These are phyloP conservation scores for Monilinia polystroma DNA, from an alignment of 2,329 filamentous ascomycete genomes.

Conservation along the genomic window DNA sequence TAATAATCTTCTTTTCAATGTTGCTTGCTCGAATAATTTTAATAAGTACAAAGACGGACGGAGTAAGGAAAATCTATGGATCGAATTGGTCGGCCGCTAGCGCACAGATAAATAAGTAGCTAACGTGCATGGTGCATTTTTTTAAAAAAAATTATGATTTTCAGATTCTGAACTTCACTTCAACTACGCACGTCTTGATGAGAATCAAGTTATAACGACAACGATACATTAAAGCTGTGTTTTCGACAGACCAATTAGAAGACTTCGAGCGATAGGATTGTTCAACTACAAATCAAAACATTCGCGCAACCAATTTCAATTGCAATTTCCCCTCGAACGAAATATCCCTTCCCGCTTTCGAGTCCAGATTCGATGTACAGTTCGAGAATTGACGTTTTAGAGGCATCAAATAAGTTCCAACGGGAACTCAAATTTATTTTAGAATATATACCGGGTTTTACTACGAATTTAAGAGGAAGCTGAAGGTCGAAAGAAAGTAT, in stretches of 20 bases:
- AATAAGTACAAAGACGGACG: too few species aligned
- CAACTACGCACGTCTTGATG: background rate
- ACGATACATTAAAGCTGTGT: background rate
- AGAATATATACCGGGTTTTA: constrained; percentile 32
- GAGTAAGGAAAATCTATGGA: too few species aligned
- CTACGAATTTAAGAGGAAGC: constrained; percentile 21
- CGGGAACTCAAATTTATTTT: constrained; percentile 33
- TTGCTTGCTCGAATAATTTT: too few species aligned
- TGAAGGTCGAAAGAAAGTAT: constrained; percentile 21
- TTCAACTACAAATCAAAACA: background rate
- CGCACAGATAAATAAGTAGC: background rate
- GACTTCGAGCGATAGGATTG: too few species aligned
- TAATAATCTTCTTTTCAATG: background rate
- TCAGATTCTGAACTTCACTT: background rate
- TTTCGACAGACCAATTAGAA: background rate
- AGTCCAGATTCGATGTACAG: constrained; percentile 31
- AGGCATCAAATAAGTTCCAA: constrained; percentile 32
- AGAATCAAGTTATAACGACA: background rate
- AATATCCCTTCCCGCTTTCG: background rate
- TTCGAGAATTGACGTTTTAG: constrained; percentile 24
- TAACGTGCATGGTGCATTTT: background rate
- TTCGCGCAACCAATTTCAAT: background rate
- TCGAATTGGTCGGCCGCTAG: constrained; percentile 11
- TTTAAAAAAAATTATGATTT: constrained; percentile 5
- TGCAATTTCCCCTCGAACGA: constrained; percentile 1